Conservation (phyloP, 768 basidiomycete genomes). For the Boletus vinaceobasis region DNA sequence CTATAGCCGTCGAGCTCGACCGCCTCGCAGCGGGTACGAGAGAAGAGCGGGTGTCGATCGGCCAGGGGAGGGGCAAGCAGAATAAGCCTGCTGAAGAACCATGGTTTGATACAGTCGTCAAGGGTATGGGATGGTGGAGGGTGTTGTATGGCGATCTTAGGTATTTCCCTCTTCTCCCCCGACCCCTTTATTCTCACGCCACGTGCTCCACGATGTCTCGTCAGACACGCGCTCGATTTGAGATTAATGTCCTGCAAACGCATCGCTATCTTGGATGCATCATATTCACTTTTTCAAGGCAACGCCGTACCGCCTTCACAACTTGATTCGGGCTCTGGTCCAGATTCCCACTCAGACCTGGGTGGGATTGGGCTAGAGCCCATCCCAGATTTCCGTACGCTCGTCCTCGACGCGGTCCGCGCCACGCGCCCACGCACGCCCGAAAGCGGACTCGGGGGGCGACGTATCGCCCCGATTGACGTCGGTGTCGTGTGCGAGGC, state of each 20-base stretch:
- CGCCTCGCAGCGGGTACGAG: slow-evolving; percentile 37
- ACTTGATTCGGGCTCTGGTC: not conserved
- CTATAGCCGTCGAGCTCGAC: slow-evolving; percentile 72
- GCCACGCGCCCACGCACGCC: slow-evolving; percentile 19
- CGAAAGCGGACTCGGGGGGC: slow-evolving; percentile 17
- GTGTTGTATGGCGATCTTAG: slow-evolving; percentile 65
- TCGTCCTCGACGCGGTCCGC: slow-evolving; percentile 50
- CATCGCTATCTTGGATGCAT: slow-evolving; percentile 72
- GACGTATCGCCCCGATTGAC: slow-evolving; percentile 52
- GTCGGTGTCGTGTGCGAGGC: slow-evolving; percentile 63
- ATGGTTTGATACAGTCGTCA: slow-evolving; percentile 65
- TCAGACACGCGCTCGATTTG: slow-evolving; percentile 76
- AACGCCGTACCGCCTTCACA: not conserved
- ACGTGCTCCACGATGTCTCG: too few relatives aligned
- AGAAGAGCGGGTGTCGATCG: slow-evolving; percentile 17
- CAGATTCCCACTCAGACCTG: not conserved
- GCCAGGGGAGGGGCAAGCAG: slow-evolving; percentile 16
- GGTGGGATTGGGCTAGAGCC: slow-evolving; percentile 45
- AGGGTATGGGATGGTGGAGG: slow-evolving; percentile 81
- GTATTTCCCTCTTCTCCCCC: slow-evolving; percentile 34
- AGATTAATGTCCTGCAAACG: slow-evolving; percentile 65
- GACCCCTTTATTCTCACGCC: too few relatives aligned
- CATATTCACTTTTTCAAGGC: slow-evolving; percentile 50
- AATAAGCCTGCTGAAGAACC: slow-evolving; percentile 17
- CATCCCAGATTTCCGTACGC: slow-evolving; percentile 55